phyloP scores from a whole-genome alignment of 1,284 basidiomycete genomes.

The Pholiota adiposa region DNA sequence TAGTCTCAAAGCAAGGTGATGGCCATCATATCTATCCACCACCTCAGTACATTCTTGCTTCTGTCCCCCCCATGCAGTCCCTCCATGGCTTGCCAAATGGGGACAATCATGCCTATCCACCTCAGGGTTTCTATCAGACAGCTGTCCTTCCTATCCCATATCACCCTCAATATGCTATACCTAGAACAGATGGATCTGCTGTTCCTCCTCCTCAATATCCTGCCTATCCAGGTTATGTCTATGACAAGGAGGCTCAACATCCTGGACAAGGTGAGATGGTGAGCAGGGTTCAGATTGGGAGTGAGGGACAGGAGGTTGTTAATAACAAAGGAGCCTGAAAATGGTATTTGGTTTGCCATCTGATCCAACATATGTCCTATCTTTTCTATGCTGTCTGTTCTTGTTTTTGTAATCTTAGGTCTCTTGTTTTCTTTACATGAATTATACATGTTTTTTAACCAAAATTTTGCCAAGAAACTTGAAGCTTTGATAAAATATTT shows the following conservation, averaged over 20 bases:
- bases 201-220: conserved; percentile 32
- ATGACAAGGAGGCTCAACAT: conserved; percentile 29
- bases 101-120: conserved; percentile 49
- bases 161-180: conserved; percentile 32
- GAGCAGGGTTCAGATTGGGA: conserved; percentile 15
- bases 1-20: conserved; percentile 56
- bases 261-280: conserved; percentile 29
- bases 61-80: conserved; percentile 35
- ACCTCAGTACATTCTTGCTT: conserved; percentile 35
- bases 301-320: conserved; percentile 24
- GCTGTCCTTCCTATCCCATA: conserved; percentile 24
- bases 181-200: conserved; percentile 34
- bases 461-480: too few species aligned
- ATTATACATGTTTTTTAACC: not conserved
- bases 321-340: conserved; percentile 23
- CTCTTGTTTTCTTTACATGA: not conserved
- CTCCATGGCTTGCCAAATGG: conserved; percentile 47
- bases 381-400: not conserved
- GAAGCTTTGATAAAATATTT: too few species aligned
- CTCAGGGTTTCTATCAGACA: conserved; percentile 50
- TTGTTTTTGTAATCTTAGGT: conserved; percentile 1
- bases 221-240: conserved; percentile 31
- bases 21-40: conserved; percentile 47
- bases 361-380: conserved; percentile 8
- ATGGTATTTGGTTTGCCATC: not conserved